Percentiles rank a stretch among this genome's conserved stretches.
phyloP scores from a whole-genome alignment of 225 moss, liverwort and hornwort species.

The Physcomitrium patens region DNA sequence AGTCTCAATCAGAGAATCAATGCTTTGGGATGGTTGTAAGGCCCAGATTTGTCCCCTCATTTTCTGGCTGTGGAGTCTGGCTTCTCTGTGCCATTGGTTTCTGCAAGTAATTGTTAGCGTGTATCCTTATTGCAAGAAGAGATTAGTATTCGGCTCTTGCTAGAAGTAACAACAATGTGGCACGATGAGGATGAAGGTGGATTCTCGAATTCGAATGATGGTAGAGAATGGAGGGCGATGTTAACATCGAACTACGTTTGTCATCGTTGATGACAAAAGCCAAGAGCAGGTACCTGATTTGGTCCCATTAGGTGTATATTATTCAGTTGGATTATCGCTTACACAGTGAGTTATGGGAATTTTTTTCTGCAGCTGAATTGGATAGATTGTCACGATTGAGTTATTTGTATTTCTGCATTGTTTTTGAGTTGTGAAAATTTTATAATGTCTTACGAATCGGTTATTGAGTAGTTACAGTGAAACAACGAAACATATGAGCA shows the following conservation, averaged over 20 bases:
- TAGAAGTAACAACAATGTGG: not conserved
- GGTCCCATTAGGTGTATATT: not conserved
- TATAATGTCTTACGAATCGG: not conserved
- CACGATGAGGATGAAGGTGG: slow-evolving; percentile 96
- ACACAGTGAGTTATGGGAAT: not conserved
- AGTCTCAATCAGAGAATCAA: too few species aligned
- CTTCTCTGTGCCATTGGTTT: too few species aligned
- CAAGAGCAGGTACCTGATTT: slow-evolving; percentile 69
- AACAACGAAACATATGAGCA: too few species aligned
- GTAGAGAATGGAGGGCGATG: slow-evolving; percentile 95
- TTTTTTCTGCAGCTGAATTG: not conserved
- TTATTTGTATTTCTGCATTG: not conserved
- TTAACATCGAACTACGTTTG: slow-evolving; percentile 77
- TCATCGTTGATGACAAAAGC: slow-evolving; percentile 91
- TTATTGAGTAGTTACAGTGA: not conserved
- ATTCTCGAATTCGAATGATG: slow-evolving; percentile 88
- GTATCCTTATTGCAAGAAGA: too few species aligned
- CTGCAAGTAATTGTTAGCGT: too few species aligned
- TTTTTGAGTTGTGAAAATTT: not conserved
- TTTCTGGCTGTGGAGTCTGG: too few species aligned
- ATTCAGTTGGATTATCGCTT: not conserved
- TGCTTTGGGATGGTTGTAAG: too few species aligned
- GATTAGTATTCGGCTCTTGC: too few species aligned
- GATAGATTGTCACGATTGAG: not conserved
- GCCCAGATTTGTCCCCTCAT: too few species aligned